Evolutionary conservation across 768 basidiomycete genomes (phyloP).

Genomic region (Tricholoma flavovirens): DNA sequence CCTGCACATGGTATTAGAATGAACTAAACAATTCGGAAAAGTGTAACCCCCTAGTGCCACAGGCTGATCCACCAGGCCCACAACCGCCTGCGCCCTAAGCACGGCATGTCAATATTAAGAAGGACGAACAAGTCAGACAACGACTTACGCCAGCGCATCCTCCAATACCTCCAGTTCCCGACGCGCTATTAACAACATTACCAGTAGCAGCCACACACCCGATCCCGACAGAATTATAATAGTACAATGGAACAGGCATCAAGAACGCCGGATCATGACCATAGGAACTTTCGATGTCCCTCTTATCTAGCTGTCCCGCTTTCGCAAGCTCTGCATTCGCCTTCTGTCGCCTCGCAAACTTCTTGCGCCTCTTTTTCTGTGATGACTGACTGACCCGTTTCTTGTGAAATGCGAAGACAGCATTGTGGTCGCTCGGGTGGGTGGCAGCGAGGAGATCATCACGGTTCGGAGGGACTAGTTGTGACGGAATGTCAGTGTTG

Average conservation of each 20-base stretch:
- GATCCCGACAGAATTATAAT: constrained; percentile 3
- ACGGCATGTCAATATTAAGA: not conserved
- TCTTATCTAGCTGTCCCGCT: constrained; percentile 15
- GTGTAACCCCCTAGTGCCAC: not conserved
- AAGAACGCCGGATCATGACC: constrained; percentile 32
- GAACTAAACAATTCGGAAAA: not conserved
- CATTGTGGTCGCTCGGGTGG: constrained; percentile 36
- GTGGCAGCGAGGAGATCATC: constrained; percentile 39
- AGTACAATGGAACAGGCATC: constrained; percentile 28
- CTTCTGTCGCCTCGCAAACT: not conserved
- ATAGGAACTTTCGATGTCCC: constrained; percentile 5
- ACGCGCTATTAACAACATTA: constrained; percentile 11
- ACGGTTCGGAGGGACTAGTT: constrained; percentile 25
- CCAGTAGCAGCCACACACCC: constrained; percentile 18
- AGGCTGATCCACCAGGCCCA: not conserved
- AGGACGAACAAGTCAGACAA: not conserved
- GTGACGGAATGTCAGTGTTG: constrained; percentile 18
- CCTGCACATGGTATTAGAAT: not conserved
- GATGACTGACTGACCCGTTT: not conserved
- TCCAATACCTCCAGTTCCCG: constrained; percentile 18
- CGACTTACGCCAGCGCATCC: constrained; percentile 21
- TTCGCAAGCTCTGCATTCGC: constrained; percentile 17
- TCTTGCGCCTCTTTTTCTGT: not conserved
- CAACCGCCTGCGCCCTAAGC: not conserved
- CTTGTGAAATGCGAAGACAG: not conserved